These are phyloP conservation scores for Protomyces inouyei DNA, from an alignment of 1,139 yeast species.

Conservation along the genomic window DNA sequence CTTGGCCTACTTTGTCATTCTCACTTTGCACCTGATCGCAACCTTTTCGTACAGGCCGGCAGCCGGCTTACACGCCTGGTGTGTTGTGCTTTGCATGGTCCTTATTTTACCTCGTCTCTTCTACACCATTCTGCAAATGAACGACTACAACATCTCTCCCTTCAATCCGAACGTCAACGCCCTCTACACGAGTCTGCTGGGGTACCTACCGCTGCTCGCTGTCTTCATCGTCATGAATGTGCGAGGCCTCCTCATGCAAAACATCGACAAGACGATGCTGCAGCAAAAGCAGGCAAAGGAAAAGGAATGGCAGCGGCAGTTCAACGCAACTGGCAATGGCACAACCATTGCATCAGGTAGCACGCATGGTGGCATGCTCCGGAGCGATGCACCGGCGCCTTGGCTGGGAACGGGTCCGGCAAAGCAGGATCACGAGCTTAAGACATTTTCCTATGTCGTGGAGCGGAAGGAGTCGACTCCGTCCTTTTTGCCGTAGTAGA, in stretches of 20 bases:
- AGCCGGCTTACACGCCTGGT: not conserved
- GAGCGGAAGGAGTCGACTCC: conserved; percentile 10
- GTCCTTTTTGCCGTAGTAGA: not conserved
- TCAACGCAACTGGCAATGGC: conserved; percentile 18
- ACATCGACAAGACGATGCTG: conserved; percentile 19
- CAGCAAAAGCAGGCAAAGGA: not conserved
- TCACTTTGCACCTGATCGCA: conserved; percentile 7
- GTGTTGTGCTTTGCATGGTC: not conserved
- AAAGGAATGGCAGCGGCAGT: conserved; percentile 9
- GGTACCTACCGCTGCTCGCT: conserved; percentile 13
- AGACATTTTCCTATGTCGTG: conserved; percentile 15
- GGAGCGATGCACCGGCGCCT: conserved; percentile 13
- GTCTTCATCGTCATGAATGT: conserved; percentile 10
- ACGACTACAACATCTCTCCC: conserved; percentile 6
- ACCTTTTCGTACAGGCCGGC: conserved; percentile 10
- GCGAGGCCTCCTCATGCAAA: conserved; percentile 9
- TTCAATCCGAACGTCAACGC: conserved; percentile 19
- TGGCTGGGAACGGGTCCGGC: conserved; percentile 3
- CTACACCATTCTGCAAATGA: conserved; percentile 22
- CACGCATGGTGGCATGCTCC: conserved; percentile 15
- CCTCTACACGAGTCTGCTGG: conserved; percentile 8
- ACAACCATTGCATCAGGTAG: conserved; percentile 9
- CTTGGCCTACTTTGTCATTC: conserved; percentile 13
- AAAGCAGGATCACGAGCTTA: conserved; percentile 16
- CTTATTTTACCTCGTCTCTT: not conserved